These are phyloP conservation scores for Oryza rufipogon DNA, from an alignment of 176 grass and related monocot species.

Conservation along the genomic window DNA sequence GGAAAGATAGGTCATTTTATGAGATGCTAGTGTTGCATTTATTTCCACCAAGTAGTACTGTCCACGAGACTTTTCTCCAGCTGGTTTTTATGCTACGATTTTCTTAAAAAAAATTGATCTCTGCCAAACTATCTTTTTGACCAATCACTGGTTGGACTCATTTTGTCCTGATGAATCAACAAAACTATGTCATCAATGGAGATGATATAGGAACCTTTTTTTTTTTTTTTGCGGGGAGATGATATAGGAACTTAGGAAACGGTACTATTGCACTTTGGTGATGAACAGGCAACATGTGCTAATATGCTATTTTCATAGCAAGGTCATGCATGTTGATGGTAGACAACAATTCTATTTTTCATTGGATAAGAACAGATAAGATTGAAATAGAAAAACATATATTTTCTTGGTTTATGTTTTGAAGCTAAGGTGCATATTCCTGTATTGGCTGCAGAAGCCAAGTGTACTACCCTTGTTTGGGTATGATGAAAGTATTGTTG, in stretches of 20 bases:
- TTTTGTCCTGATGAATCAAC: not conserved
- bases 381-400: not conserved
- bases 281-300: not conserved
- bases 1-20: slow-evolving; percentile 5
- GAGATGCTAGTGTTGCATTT: not conserved
- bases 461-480: not conserved
- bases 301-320: not conserved
- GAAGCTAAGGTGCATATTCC: not conserved
- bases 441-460: not conserved
- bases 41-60: not conserved
- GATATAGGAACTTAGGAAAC: not conserved
- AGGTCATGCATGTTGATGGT: not conserved
- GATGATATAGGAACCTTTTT: not conserved
- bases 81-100: not conserved
- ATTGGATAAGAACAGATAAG: not conserved
- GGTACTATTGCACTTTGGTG: not conserved
- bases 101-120: not conserved
- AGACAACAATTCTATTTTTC: not conserved
- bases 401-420: not conserved
- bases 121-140: not conserved
- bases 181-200: not conserved
- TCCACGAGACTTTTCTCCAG: not conserved
- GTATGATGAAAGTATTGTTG: slow-evolving; percentile 6
- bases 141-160: not conserved
- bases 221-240: not conserved